Percentiles rank a stretch among this genome's conserved stretches.
These are phyloP conservation scores for Aspergillus sp. DNA, from an alignment of 2,329 filamentous ascomycete genomes.

Conservation along the genomic window DNA sequence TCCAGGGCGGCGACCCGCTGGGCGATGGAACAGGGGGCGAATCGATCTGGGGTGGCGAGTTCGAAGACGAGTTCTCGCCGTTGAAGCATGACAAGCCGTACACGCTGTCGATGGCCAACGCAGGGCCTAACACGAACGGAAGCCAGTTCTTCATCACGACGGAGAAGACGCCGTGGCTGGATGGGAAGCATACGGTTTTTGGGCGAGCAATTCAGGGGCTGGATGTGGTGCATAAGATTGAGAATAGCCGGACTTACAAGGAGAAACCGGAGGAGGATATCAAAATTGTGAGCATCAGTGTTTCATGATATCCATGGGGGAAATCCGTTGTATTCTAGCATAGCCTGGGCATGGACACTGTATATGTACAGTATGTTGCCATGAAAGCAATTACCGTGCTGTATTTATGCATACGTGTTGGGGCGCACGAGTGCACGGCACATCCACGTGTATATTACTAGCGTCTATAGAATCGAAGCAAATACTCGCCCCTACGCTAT, in stretches of 20 bases:
- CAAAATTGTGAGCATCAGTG: constrained; percentile 79
- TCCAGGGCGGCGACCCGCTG: constrained; percentile 72
- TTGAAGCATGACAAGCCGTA: constrained; percentile 93
- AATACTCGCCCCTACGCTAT: too few relatives aligned
- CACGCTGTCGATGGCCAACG: constrained; percentile 95
- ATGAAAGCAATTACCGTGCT: too few relatives aligned
- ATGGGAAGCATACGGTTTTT: constrained; percentile 94
- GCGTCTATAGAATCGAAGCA: too few relatives aligned
- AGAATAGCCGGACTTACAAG: constrained; percentile 75
- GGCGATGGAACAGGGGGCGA: constrained; percentile 86
- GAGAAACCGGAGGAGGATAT: constrained; percentile 97
- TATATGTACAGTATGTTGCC: neutral
- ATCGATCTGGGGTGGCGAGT: constrained; percentile 85
- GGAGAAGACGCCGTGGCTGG: constrained; percentile 92
- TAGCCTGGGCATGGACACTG: neutral
- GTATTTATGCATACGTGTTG: too few relatives aligned
- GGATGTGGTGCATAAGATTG: constrained; percentile 92
- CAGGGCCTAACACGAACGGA: constrained; percentile 87
- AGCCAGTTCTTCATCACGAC: constrained; percentile 98
- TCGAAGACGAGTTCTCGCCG: constrained; percentile 86
- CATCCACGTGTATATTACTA: too few relatives aligned
- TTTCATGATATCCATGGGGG: constrained; percentile 5
- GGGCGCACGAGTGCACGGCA: too few relatives aligned
- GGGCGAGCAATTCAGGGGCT: constrained; percentile 80
- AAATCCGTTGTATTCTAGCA: neutral